phyloP scores from a whole-genome alignment of 768 basidiomycete species.

The Boletus tomentosulus region DNA sequence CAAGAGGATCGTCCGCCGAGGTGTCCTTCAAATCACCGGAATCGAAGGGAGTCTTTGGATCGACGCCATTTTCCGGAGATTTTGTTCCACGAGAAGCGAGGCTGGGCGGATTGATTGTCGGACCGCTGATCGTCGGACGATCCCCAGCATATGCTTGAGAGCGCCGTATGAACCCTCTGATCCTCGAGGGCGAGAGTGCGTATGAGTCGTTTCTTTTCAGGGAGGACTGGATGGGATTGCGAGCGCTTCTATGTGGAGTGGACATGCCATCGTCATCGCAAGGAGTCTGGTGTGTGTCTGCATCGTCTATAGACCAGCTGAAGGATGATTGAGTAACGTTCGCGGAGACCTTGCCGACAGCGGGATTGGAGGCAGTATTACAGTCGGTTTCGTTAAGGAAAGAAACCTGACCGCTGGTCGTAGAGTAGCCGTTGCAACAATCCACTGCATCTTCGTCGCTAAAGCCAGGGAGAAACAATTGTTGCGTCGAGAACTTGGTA shows the following conservation, averaged over 20 bases:
- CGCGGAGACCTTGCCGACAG: background rate
- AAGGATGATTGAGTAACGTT: slow-evolving; percentile 3
- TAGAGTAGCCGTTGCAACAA: background rate
- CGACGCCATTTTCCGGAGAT: background rate
- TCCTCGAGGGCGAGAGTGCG: slow-evolving; percentile 24
- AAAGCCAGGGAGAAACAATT: slow-evolving; percentile 18
- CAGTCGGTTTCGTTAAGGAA: slow-evolving; percentile 29
- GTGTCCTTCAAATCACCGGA: slow-evolving; percentile 7
- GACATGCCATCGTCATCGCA: background rate
- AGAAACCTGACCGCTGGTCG: background rate
- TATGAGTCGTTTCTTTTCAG: slow-evolving; percentile 6
- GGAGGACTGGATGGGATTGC: background rate
- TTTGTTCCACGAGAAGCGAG: background rate
- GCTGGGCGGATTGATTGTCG: background rate
- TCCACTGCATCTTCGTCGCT: slow-evolving; percentile 10
- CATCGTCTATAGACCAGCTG: slow-evolving; percentile 6
- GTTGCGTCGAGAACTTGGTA: background rate
- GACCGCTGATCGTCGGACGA: background rate
- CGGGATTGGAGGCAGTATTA: slow-evolving; percentile 22
- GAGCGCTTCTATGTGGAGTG: background rate
- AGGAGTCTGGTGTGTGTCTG: slow-evolving; percentile 1
- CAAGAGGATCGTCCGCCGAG: slow-evolving; percentile 45
- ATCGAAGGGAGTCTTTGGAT: background rate
- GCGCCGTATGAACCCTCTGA: slow-evolving; percentile 18
- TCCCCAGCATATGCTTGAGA: background rate